Conservation (phyloP, 1,284 basidiomycete genomes). For the Ceratorhiza oryzae-sativae region DNA sequence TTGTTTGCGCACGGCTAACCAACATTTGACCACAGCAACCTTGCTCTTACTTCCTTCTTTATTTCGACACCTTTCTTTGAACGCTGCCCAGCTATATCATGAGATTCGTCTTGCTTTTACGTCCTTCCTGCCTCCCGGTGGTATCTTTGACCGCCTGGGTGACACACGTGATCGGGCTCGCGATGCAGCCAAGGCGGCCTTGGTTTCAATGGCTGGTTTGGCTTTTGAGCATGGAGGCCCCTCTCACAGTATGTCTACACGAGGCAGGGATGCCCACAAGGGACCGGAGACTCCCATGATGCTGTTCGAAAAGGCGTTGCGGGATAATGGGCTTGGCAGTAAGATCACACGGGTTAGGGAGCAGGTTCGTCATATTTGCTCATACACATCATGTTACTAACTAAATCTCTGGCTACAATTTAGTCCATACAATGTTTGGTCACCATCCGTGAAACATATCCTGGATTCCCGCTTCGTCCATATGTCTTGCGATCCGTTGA, state of each 20-base stretch:
- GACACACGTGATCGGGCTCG: constrained; percentile 77
- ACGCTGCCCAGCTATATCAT: constrained; percentile 52
- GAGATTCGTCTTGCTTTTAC: constrained; percentile 69
- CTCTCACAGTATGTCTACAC: constrained; percentile 50
- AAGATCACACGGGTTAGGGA: constrained; percentile 84
- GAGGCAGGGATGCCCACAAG: constrained; percentile 66
- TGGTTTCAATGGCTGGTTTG: constrained; percentile 73
- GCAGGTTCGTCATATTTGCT: constrained; percentile 62
- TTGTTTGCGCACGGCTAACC: constrained; percentile 79
- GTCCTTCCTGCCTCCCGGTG: constrained; percentile 74
- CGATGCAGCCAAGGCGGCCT: constrained; percentile 74
- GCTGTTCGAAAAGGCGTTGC: constrained; percentile 77
- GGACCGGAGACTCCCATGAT: constrained; percentile 75
- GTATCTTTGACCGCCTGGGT: constrained; percentile 81
- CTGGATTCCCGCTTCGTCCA: constrained; percentile 81
- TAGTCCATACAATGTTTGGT: constrained; percentile 50
- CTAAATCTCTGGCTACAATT: constrained; percentile 35
- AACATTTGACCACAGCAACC: constrained; percentile 78
- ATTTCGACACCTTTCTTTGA: constrained; percentile 66
- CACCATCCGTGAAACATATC: constrained; percentile 68
- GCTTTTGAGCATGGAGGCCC: constrained; percentile 65
- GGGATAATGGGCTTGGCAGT: constrained; percentile 74
- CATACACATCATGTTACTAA: constrained; percentile 24
- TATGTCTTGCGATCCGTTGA: constrained; percentile 84
- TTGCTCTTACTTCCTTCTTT: constrained; percentile 68